A percentile compares a stretch with the other conserved stretches of the same genome.
Conservation (phyloP, 2,329 filamentous ascomycete genomes). For the Fusarium abutilonis region DNA sequence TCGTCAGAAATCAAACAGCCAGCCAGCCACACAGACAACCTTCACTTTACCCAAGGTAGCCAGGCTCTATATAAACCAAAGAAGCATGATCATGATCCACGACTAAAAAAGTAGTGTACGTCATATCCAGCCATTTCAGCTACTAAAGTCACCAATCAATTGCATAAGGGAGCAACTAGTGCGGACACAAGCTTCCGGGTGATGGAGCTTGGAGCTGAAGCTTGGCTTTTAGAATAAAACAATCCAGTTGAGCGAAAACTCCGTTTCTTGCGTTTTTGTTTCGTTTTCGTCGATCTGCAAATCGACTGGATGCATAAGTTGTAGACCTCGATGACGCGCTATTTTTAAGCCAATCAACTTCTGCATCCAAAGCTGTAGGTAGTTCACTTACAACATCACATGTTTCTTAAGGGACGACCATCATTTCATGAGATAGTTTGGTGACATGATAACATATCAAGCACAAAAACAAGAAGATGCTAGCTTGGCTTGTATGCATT, state of each 20-base stretch:
- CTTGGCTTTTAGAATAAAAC: slow-evolving; percentile 20
- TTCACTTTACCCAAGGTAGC: slow-evolving; percentile 8
- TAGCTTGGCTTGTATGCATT: neutral
- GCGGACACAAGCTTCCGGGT: slow-evolving; percentile 35
- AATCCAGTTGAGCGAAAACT: neutral
- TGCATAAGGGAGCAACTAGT: slow-evolving; percentile 27
- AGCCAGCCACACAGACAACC: slow-evolving; percentile 11
- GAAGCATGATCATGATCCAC: slow-evolving; percentile 29
- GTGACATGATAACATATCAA: neutral
- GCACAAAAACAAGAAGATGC: neutral
- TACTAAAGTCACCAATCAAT: slow-evolving; percentile 30
- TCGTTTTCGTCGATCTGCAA: slow-evolving; percentile 1
- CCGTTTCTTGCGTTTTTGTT: neutral
- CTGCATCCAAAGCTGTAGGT: too few species aligned
- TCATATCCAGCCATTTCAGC: slow-evolving; percentile 37
- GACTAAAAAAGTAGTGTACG: slow-evolving; percentile 41
- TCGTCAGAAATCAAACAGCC: slow-evolving; percentile 7
- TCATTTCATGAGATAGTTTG: neutral
- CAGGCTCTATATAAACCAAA: slow-evolving; percentile 24
- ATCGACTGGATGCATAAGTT: neutral
- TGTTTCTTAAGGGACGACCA: neutral
- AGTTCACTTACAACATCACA: neutral
- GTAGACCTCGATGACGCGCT: slow-evolving; percentile 5
- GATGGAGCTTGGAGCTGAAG: slow-evolving; percentile 16
- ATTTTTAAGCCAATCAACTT: neutral